These are phyloP conservation scores for Stachybotrys chlorohalonatus DNA, from an alignment of 2,329 filamentous ascomycete species.

Conservation along the genomic window DNA sequence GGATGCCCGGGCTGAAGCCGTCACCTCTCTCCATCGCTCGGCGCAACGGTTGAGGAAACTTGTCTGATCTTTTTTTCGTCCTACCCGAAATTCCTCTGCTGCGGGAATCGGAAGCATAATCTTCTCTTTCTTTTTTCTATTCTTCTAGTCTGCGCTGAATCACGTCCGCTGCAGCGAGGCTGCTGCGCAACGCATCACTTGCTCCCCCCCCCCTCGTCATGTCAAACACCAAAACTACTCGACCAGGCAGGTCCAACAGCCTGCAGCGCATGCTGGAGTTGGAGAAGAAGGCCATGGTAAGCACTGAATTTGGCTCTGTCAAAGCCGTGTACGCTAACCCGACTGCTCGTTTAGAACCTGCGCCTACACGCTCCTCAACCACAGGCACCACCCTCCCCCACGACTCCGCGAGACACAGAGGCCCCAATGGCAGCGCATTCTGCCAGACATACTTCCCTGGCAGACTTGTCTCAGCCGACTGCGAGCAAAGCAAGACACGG, in stretches of 20 bases:
- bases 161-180: neutral
- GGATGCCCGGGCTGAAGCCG: neutral
- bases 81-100: neutral
- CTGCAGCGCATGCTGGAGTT: constrained; percentile 52
- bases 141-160: neutral
- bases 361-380: neutral
- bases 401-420: neutral
- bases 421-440: neutral
- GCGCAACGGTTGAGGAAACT: neutral
- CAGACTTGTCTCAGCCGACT: neutral
- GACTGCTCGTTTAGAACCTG: neutral
- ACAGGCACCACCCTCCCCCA: neutral
- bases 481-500: neutral
- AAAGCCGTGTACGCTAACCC: neutral
- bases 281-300: constrained; percentile 50
- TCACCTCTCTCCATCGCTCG: neutral
- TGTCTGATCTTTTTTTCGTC: neutral
- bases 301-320: constrained; percentile 7
- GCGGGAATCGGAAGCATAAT: constrained; percentile 1
- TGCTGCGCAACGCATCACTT: constrained; percentile 2
- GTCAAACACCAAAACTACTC: constrained; percentile 5
- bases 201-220: neutral
- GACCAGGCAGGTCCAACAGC: constrained; percentile 29
- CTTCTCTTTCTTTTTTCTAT: constrained; percentile 1
- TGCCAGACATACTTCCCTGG: neutral